Base-by-base conservation (phyloP, 1,284 basidiomycete species). In the Sparassis latifolia region DNA sequence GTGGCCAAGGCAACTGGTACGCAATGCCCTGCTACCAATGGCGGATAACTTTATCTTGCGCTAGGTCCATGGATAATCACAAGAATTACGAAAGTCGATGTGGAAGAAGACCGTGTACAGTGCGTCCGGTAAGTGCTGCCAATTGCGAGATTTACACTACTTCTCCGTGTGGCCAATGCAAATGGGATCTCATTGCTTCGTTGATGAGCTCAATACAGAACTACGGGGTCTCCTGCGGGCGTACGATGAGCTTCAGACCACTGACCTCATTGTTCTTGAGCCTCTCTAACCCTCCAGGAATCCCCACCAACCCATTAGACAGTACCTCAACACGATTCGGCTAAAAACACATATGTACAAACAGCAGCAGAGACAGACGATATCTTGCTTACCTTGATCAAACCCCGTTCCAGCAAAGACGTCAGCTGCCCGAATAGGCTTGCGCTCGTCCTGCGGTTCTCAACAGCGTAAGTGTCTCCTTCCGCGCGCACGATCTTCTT, bases 231-330 rank as follows among this genome's bases (percentile, higher is more conserved):
- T 80, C 74, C 43, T 72, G 70, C 1, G 79, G 78, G 42, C 61
- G 69, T 2, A 54, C 73, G 20, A 82, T 66, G 7, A 82, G 61
- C 56, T 82, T 81, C n/a, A 61, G 56, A 1, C 69, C 76, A 33
- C 75, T 79, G n/a, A 81, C 67, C 49, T 71, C 53, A 7, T 69
- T 63, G 2, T 62, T 56, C 56, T 65, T 60, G 58, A 81, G 48
- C 50, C 66, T 64, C 33, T 69, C 63, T 44, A 82, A 57, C 0
- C 75, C 80, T 5, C 52, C 67, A 0, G 56, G 45, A n/a, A 82
- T 71, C 2, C 73, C 78, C 2, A 55, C 56, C 7, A 82, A 61
- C 3, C 80, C 80, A 33, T 66, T 63, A 0, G 72, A 66, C 2
- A 82, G 57, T 6, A 77, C 61, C 56, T 78, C 72, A 2, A 69